Conservation (phyloP, 2,329 filamentous ascomycete species). For the Talaromyces sp. region DNA sequence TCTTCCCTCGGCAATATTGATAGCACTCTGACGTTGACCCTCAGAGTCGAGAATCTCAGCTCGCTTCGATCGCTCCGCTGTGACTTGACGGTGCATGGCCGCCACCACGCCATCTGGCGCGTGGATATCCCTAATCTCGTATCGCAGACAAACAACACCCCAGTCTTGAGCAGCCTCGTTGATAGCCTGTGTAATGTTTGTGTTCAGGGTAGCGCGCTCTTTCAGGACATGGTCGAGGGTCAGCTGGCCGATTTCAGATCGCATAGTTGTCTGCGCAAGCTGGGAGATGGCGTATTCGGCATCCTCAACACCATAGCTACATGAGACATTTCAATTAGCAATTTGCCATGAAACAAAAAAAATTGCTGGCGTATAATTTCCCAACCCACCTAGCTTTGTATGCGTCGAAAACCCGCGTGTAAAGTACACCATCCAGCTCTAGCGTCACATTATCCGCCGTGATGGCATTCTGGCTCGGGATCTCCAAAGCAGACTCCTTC, state of each 20-base stretch:
- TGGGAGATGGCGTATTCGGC: conserved; percentile 98
- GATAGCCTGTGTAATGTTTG: conserved; percentile 97
- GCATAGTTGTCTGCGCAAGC: conserved; percentile 97
- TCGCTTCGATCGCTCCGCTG: conserved; percentile 93
- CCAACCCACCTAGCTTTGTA: conserved; percentile 87
- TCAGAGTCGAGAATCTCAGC: conserved; percentile 97
- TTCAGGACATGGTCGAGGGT: conserved; percentile 97
- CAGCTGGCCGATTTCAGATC: conserved; percentile 94
- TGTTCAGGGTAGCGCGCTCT: conserved; percentile 93
- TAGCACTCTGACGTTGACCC: conserved; percentile 93
- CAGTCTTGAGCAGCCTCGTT: conserved; percentile 97
- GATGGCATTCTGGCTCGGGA: conserved; percentile 95
- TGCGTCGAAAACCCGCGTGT: conserved; percentile 94
- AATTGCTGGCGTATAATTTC: too few species aligned
- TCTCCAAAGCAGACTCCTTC: conserved; percentile 95
- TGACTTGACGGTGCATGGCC: conserved; percentile 98
- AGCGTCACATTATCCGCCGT: conserved; percentile 98
- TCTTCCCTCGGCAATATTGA: conserved; percentile 97
- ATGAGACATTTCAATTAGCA: neutral
- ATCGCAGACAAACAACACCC: conserved; percentile 93
- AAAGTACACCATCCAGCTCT: conserved; percentile 92
- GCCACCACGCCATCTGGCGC: conserved; percentile 90
- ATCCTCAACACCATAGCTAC: conserved; percentile 94
- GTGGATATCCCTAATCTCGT: conserved; percentile 98
- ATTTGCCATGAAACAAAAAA: neutral